Evolutionary conservation across 1,284 basidiomycete genomes (phyloP).

Genomic region (Flammula alnicola): DNA sequence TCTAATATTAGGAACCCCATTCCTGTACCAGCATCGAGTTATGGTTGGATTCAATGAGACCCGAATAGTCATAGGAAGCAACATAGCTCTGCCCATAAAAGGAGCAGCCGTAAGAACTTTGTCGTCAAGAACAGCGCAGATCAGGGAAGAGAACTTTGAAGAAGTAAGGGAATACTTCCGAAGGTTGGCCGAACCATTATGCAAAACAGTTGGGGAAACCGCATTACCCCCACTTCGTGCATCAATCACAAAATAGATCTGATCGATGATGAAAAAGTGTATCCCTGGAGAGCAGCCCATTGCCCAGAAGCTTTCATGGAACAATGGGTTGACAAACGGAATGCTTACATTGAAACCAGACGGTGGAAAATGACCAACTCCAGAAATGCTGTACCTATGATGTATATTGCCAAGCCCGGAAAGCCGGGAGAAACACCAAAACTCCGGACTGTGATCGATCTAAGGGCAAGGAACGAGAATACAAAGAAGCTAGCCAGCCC

Average conservation of each 20-base stretch:
- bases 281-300: constrained; percentile 30
- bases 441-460: constrained; percentile 29
- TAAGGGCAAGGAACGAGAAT: constrained; percentile 26
- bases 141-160: too few species aligned
- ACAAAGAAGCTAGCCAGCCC: constrained; percentile 18
- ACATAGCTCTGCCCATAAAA: too few species aligned
- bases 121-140: too few species aligned
- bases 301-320: constrained; percentile 34
- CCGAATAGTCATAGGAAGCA: too few species aligned
- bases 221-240: constrained; percentile 33
- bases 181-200: constrained; percentile 30
- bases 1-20: too few species aligned
- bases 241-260: constrained; percentile 42
- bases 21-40: too few species aligned
- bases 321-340: constrained; percentile 34
- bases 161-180: too few species aligned
- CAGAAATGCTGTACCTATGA: constrained; percentile 38
- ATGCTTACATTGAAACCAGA: constrained; percentile 29
- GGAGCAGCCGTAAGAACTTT: too few species aligned
- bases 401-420: constrained; percentile 34
- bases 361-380: constrained; percentile 33
- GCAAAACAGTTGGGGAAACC: constrained; percentile 28
- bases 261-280: constrained; percentile 33
- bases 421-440: constrained; percentile 17
- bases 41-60: too few species aligned